A percentile compares a stretch with the other conserved stretches of the same genome.
Conservation (phyloP, 1,284 basidiomycete species). For the Puccinia brachypodii region DNA sequence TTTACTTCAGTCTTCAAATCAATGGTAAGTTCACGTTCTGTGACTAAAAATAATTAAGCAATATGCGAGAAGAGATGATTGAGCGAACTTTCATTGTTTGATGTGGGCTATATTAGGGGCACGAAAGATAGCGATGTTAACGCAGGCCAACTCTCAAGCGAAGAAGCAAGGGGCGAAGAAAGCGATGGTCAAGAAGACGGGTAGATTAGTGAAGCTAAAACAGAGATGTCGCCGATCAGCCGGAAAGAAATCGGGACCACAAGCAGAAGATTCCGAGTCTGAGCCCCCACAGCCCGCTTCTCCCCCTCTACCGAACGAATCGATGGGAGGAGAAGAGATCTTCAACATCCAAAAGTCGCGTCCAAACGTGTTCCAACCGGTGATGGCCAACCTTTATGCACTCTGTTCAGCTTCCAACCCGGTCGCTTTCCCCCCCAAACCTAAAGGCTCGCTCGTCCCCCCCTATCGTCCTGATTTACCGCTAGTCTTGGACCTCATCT, state of each 20-base stretch:
- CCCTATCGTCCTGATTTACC: slow-evolving; percentile 3
- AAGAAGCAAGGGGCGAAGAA: slow-evolving; percentile 10
- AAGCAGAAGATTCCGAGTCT: background rate
- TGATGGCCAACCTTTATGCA: slow-evolving; percentile 35
- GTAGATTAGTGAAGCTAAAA: slow-evolving; percentile 1
- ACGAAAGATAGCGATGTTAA: slow-evolving; percentile 28
- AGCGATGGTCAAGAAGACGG: background rate
- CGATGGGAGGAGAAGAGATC: background rate
- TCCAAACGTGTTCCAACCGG: slow-evolving; percentile 39
- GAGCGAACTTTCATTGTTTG: background rate
- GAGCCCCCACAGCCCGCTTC: slow-evolving; percentile 23
- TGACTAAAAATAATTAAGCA: background rate
- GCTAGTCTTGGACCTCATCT: slow-evolving; percentile 22
- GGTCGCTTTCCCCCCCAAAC: slow-evolving; percentile 16
- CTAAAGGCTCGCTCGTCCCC: slow-evolving; percentile 4
- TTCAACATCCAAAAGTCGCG: slow-evolving; percentile 43
- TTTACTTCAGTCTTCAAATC: slow-evolving; percentile 42
- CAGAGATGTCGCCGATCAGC: background rate
- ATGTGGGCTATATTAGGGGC: slow-evolving; percentile 6
- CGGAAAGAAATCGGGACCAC: background rate
- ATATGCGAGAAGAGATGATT: background rate
- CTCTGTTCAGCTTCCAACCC: slow-evolving; percentile 24
- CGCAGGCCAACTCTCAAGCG: slow-evolving; percentile 25
- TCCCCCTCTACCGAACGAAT: slow-evolving; percentile 16
- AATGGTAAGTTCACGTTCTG: slow-evolving; percentile 43